Base-by-base conservation (phyloP, 768 basidiomycete genomes). In the Phylloporus arenicola region DNA sequence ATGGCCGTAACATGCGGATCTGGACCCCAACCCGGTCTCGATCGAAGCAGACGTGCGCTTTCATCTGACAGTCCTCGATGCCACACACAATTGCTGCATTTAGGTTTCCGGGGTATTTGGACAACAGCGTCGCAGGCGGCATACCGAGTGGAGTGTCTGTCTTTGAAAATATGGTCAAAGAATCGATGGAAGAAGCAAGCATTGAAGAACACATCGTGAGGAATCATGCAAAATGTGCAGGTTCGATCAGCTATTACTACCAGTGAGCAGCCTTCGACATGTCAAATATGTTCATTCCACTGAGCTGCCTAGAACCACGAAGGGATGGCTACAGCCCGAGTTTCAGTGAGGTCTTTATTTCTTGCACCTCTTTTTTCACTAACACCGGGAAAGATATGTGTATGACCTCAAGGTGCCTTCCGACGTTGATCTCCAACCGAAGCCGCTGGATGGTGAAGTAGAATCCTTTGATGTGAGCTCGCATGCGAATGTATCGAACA, bases 151-250 rank as follows among this genome's bases (percentile, higher is more conserved):
- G 92, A 1, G 83, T 86, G 71, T 62, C 77, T 0, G 68, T 79
- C 4, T 80, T 88, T 43, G 86, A 92, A 43, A 77, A 83, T 2
- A 71, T 97, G 39, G 77, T 94, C 33, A 96, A 95, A 63, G 95
- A 97, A 67, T 86, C 89, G 48, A 84, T 82, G 76, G 95, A 98
- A 63, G 95, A 99, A 67, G 95, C 93, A 2, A 91, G 85, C 57
- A 74, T 97, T 20, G 72, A 75, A 3, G 83, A 83, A 45, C 67
- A 72, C n/a, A 63, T 91, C 40, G 81, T 90, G 11, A 71, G 77
- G 43, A 70, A 74, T 19, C 70, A 84, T 53, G 74, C 84, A 12
- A 79, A 76, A 53, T 59, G 79, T 7, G 80, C 75, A 10, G 92
- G 93, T 4, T 77, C 80, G 2, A 68, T 92, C 43, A 89, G 86